These are phyloP conservation scores for Pharnaceum exiguum DNA, from an alignment of 148 eudicot species.

Conservation along the genomic window DNA sequence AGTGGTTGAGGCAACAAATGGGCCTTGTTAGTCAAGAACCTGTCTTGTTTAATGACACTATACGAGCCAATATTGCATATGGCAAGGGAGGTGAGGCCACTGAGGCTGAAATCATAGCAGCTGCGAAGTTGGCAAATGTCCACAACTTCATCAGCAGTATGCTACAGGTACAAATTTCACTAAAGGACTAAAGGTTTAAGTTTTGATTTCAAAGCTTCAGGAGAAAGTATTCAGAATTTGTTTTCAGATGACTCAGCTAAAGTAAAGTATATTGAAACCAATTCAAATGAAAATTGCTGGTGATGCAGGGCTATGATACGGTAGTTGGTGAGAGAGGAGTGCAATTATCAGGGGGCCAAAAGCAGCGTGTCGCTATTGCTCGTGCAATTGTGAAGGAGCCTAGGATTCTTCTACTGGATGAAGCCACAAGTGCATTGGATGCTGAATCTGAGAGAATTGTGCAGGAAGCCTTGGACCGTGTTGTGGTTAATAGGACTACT, in stretches of 20 bases:
- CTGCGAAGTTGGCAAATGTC: conserved; percentile 62
- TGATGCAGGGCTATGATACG: conserved; percentile 57
- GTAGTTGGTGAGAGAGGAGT: conserved; percentile 62
- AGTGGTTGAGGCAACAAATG: conserved; percentile 71
- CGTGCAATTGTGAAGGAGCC: conserved; percentile 65
- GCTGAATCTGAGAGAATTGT: conserved; percentile 60
- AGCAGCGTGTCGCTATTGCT: conserved; percentile 68
- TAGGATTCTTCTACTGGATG: conserved; percentile 52
- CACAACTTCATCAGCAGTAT: conserved; percentile 56
- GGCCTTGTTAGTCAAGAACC: conserved; percentile 79
- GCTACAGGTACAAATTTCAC: conserved; percentile 36
- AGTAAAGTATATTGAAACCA: background rate
- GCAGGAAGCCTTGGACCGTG: conserved; percentile 53
- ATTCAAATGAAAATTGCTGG: background rate
- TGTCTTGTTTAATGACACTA: conserved; percentile 47
- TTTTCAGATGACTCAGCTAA: background rate
- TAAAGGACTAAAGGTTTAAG: too few species aligned
- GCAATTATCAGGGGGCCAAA: conserved; percentile 67
- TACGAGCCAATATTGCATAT: conserved; percentile 53
- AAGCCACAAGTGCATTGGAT: conserved; percentile 73
- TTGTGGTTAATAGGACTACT: conserved; percentile 56
- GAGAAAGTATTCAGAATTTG: background rate
- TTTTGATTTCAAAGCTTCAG: too few species aligned
- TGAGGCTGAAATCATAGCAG: conserved; percentile 46
- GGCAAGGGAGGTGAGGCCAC: conserved; percentile 57